Evolutionary conservation across 169 alveolate species (phyloP), one percentile per base, ranked within the genome.

Genomic region (Plasmodium adleri): DNA sequence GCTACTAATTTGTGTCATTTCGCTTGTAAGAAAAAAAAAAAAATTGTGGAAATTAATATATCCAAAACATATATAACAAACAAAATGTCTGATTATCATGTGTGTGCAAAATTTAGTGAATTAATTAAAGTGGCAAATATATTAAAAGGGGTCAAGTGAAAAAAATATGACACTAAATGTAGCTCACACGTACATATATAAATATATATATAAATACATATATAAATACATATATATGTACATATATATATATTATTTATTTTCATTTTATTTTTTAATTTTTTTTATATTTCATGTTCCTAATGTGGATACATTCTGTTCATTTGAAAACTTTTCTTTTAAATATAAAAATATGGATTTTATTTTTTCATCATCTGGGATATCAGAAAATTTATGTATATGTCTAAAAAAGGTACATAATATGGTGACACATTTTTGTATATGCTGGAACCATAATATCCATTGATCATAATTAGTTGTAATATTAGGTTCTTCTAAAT

Each of bases 401-500:
- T 59, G 70, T 28, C 90, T 71, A 71, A 28, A 80, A 43, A 80
- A 54, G 43, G 90, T 67, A 43, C 90, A 80, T 3, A 80, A 12
- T 43, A 80, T 39, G 70, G 50, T 63, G 39, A 80, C 12, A 50
- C 83, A 56, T 12, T 13, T 12, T 39, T 80, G 90, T n/a, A 80
- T 71, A 54, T 17, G 22, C 6, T 80, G 72, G 49, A 56, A 80
- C 90, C 90, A 80, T 4, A 13, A 17, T 49, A 67, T 70, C 90
- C 90, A 80, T 62, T 72, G 50, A 24, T 66, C 72, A 54, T 80
- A 80, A 47, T 67, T 52, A 54, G 49, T 26, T 67, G 83, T 49
- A 15, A 80, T 80, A 49, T 80, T 50, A 9, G 90, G 90, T 49
- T 80, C 90, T 43, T 80, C 85, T 49, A 80, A 32, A 68, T 80